Conservation (phyloP, 1,284 basidiomycete species). For the Apiotrichum sp. region DNA sequence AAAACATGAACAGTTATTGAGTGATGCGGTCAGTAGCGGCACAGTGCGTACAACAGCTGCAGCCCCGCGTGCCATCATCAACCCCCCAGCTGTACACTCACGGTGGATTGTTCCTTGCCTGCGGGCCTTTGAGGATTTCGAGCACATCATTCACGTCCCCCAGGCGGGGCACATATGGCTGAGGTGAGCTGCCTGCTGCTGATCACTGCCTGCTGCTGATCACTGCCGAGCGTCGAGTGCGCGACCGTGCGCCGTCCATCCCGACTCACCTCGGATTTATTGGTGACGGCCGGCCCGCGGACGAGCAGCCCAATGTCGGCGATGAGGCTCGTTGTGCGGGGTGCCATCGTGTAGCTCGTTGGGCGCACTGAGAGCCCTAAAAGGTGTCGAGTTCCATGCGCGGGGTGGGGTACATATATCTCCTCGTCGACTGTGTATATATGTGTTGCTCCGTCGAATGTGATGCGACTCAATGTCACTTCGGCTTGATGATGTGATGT, state of each 20-base stretch:
- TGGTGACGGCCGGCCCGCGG: not conserved
- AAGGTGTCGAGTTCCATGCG: too few species aligned
- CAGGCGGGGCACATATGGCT: not conserved
- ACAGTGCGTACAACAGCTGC: not conserved
- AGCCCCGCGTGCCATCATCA: not conserved
- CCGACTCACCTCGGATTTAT: not conserved
- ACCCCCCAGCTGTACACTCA: not conserved
- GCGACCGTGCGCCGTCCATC: too few species aligned
- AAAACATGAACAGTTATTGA: too few species aligned
- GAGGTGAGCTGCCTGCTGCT: too few species aligned
- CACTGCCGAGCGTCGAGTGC: too few species aligned
- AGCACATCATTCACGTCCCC: not conserved
- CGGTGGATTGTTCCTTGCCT: not conserved
- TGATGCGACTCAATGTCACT: too few species aligned
- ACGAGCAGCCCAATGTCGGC: constrained; percentile 1
- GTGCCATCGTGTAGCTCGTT: not conserved
- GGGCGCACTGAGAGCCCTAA: too few species aligned
- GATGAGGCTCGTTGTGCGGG: not conserved
- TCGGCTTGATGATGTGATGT: too few species aligned
- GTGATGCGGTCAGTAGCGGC: not conserved
- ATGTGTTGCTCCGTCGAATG: too few species aligned
- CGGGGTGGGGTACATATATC: too few species aligned
- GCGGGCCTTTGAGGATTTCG: not conserved
- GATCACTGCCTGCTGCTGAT: too few species aligned
- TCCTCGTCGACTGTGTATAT: too few species aligned